Evolutionary conservation across 2,329 filamentous ascomycete species (phyloP), one percentile per base, ranked within the genome.

Genomic region (Colletotrichum cereale): DNA sequence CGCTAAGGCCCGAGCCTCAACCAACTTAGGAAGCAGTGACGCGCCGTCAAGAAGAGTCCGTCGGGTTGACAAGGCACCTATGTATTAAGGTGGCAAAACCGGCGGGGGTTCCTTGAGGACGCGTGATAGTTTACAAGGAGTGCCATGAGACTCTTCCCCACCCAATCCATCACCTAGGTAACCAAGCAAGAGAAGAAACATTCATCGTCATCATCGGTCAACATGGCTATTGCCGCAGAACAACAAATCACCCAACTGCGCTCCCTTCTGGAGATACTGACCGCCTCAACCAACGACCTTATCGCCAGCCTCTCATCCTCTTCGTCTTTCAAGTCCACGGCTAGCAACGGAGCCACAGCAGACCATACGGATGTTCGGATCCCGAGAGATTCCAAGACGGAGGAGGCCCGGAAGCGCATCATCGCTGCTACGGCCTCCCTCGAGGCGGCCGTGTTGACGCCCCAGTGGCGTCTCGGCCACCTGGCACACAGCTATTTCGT

Each of bases 381-480:
- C 14, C 68, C 65, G 29, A 48, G 29, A 57, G 50, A 61, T 24
- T 11, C 40, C 2, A 62, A 67, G 63, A 62, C 57, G 11, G 68
- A 71, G 29, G 57, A 71, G 44, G 52, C 57, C 29, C 64, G 68
- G 44, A 68, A 60, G 42, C 58, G 65, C 57, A 24, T 68, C 57
- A 47, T 71, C 52, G 65, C 65, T 21, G 64, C 65, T 8, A 47
- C 52, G 24, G 38, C 52, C 10, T 68, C 65, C 3, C 64, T 63
- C 44, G 65, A 63, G 36, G 52, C 65, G n/a, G 58, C 68, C 11
- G 31, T 71, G 7, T 21, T 67, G n/a, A 58, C 68, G 42, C 68
- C 68, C 10, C 68, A 71, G 11, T 71, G 64, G 68, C 68, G 64
- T 12, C 64, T 67, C 36, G 50, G 57, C 21, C 68, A 71, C 29